A percentile compares a stretch with the other conserved stretches of the same genome.
phyloP scores from a whole-genome alignment of 352 stramenopile species.

The Peronospora farinosa region DNA sequence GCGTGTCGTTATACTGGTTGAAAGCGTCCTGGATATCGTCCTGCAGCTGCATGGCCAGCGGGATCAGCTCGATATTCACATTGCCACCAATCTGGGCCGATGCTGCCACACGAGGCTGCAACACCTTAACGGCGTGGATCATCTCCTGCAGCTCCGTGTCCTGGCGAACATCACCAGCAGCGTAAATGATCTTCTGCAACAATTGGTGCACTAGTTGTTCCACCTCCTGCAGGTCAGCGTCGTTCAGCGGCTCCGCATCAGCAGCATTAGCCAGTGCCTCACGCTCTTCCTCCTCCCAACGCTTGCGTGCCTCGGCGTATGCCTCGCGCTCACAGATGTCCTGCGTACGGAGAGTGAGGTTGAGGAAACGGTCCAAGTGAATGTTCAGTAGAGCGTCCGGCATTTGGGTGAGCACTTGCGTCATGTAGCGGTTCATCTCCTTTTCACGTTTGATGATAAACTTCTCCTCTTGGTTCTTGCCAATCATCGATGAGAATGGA shows the following conservation, averaged over 20 bases:
- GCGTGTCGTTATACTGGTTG: slow-evolving; percentile 88
- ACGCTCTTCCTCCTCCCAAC: slow-evolving; percentile 85
- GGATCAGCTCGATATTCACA: slow-evolving; percentile 85
- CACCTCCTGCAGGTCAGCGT: slow-evolving; percentile 84
- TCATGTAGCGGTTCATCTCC: slow-evolving; percentile 89
- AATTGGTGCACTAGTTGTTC: slow-evolving; percentile 85
- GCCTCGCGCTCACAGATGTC: slow-evolving; percentile 86
- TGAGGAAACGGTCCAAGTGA: slow-evolving; percentile 87
- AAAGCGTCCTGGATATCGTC: slow-evolving; percentile 88
- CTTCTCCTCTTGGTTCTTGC: slow-evolving; percentile 88
- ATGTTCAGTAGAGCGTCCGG: slow-evolving; percentile 83
- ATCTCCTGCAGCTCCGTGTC: slow-evolving; percentile 87
- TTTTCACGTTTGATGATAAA: slow-evolving; percentile 90
- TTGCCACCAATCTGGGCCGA: slow-evolving; percentile 83
- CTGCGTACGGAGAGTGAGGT: slow-evolving; percentile 77
- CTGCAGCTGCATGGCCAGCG: slow-evolving; percentile 85
- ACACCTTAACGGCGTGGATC: slow-evolving; percentile 86
- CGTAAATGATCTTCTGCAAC: slow-evolving; percentile 87
- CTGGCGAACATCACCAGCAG: slow-evolving; percentile 76
- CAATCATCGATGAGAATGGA: slow-evolving; percentile 86
- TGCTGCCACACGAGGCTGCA: slow-evolving; percentile 73
- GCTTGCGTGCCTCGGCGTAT: slow-evolving; percentile 81
- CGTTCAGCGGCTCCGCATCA: slow-evolving; percentile 79
- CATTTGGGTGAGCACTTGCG: slow-evolving; percentile 87
- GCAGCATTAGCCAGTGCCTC: slow-evolving; percentile 80